Base-by-base conservation (phyloP, 176 grass and related monocot species). In the Raddia distichophylla region DNA sequence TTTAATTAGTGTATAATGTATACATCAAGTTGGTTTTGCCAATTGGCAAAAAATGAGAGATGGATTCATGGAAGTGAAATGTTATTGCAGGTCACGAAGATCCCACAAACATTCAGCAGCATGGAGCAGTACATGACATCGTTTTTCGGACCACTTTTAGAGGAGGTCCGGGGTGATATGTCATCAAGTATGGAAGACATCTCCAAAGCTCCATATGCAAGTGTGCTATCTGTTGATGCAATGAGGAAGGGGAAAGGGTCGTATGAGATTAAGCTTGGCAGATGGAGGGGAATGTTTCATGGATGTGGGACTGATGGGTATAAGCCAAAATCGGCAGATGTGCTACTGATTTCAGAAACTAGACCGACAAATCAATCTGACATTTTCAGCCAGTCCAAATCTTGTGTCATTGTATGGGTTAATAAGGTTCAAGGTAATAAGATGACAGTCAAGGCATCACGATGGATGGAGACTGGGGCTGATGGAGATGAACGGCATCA, bases 71-170 rank as follows among this genome's bases (percentile, higher is more conserved):
- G 62, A 75, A 65, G 49, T 43, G 9, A 73, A 73, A 75, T 85
- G 52, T 34, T 15, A 45, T 88, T 79, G 53, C 85, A 94, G 91
- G 88, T 94, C 20, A 32, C 62, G 0, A 91, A 80, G 84, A 88
- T 88, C 70, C 91, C 85, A 60, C 74, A 88, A 16, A 85, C 67
- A 19, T 94, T 94, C 78, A 82, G 33, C 60, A 80, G 69, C 71
- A 85, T 79, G 71, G 91, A 94, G 51, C 72, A 94, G 56, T 94
- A 94, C 82, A 75, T 88, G 77, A 91, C 85, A 13, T 91, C 91
- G 5, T 94, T 88, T 80, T 88, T 91, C 0, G 88, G 77, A 16
- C 88, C 91, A 67, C 88, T 94, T 88, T 70, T 94, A 60, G 91
- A 91, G 84, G 91, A 94, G 68, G 82, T 94, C 11, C 75, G 83